These are phyloP conservation scores for Globisporangium lucens DNA, from an alignment of 352 stramenopile genomes.

Conservation along the genomic window DNA sequence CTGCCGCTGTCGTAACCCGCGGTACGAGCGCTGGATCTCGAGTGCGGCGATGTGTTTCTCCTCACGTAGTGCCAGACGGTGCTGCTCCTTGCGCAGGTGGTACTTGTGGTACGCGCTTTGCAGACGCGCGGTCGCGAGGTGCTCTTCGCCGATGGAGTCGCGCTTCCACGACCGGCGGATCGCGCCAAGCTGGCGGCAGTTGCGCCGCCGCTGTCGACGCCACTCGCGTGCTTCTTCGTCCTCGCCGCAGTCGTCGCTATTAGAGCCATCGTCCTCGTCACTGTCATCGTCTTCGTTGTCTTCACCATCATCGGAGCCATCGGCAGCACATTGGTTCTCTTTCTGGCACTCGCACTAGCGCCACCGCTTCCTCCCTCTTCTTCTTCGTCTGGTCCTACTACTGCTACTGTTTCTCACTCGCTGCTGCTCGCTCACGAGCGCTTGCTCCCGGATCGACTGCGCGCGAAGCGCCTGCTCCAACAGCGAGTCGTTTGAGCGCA, in stretches of 20 bases:
- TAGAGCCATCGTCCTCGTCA: slow-evolving; percentile 19
- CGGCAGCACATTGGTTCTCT: not conserved
- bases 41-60: slow-evolving; percentile 52
- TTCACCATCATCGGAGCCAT: not conserved
- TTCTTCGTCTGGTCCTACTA: not conserved
- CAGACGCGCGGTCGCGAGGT: slow-evolving; percentile 43
- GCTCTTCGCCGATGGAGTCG: slow-evolving; percentile 43
- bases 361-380: not conserved
- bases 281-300: not conserved
- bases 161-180: slow-evolving; percentile 18
- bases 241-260: not conserved
- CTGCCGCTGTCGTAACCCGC: slow-evolving; percentile 52
- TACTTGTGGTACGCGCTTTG: slow-evolving; percentile 65
- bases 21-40: slow-evolving; percentile 67
- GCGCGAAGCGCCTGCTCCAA: slow-evolving; percentile 8
- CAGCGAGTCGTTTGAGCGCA: slow-evolving; percentile 25
- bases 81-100: slow-evolving; percentile 49
- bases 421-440: not conserved
- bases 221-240: slow-evolving; percentile 31
- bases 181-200: slow-evolving; percentile 13
- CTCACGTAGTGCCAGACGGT: slow-evolving; percentile 34
- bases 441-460: slow-evolving; percentile 5
- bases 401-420: not conserved
- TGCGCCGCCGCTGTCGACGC: slow-evolving; percentile 30
- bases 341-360: not conserved